Evolutionary conservation across 371 early-diverging fungal genomes (phyloP).

Genomic region (Saksenaea vasiformis): DNA sequence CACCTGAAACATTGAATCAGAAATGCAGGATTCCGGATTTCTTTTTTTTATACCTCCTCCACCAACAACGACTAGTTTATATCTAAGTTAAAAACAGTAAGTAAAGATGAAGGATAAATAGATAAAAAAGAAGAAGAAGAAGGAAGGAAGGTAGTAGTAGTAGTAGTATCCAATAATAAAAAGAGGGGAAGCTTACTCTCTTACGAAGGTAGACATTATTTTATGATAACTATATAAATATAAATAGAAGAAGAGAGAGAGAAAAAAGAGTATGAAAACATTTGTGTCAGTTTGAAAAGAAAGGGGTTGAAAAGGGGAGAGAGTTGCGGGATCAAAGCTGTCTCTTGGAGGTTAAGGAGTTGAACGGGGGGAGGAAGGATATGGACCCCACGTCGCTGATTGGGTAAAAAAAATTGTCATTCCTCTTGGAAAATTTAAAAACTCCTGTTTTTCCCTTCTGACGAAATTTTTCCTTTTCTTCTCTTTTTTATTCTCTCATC

Average conservation of each 20-base stretch:
- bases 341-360: not conserved
- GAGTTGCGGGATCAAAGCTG: constrained; percentile 2
- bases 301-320: not conserved
- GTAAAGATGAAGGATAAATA: not conserved
- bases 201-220: constrained; percentile 2
- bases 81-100: not conserved
- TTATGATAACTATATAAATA: not conserved
- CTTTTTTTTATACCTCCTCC: not conserved
- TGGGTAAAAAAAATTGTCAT: constrained; percentile 3
- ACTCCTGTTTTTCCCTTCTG: constrained; percentile 9
- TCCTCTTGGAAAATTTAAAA: constrained; percentile 7
- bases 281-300: not conserved
- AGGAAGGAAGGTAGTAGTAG: no score
- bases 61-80: not conserved
- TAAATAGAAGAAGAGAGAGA: not conserved
- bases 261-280: not conserved
- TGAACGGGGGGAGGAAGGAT: not conserved
- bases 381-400: not conserved
- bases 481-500: constrained; percentile 11
- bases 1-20: constrained; percentile 28
- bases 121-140: not conserved
- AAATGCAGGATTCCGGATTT: not conserved
- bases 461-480: constrained; percentile 10
- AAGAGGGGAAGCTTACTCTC: not conserved
- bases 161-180: no score